A percentile compares a stretch with the other conserved stretches of the same genome.
Conservation (phyloP, 2,329 filamentous ascomycete species). For the Ascochyta koolunga region DNA sequence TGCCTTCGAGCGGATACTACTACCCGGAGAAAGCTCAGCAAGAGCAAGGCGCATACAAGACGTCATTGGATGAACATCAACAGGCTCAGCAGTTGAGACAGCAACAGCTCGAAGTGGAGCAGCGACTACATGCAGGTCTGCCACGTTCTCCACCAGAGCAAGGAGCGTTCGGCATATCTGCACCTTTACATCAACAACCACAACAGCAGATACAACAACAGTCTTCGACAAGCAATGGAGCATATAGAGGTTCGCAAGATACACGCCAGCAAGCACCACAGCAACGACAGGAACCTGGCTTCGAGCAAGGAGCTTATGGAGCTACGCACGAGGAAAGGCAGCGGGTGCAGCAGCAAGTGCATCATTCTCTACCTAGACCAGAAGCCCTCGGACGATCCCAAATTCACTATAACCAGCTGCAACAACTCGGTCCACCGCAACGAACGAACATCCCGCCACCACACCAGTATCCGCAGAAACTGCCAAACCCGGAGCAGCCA, state of each 20-base stretch:
- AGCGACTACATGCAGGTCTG: background rate
- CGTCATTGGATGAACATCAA: conserved; percentile 22
- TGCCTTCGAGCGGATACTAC: conserved; percentile 33
- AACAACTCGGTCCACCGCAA: conserved; percentile 10
- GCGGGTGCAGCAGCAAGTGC: conserved; percentile 19
- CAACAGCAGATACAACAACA: conserved; percentile 12
- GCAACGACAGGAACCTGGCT: background rate
- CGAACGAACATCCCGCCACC: conserved; percentile 2
- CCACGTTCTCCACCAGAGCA: conserved; percentile 7
- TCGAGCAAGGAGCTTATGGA: conserved; percentile 1
- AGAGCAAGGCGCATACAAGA: conserved; percentile 24
- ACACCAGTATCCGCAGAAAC: conserved; percentile 4
- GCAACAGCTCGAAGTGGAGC: conserved; percentile 11
- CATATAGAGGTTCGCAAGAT: conserved; percentile 1
- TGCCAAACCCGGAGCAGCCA: conserved; percentile 10
- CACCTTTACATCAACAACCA: conserved; percentile 1
- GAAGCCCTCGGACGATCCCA: conserved; percentile 13
- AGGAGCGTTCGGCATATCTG: conserved; percentile 1
- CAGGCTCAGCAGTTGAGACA: conserved; percentile 11
- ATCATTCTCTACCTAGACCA: conserved; percentile 7
- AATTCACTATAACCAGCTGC: conserved; percentile 14
- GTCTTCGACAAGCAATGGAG: background rate
- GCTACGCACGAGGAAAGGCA: conserved; percentile 20
- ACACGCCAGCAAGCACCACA: conserved; percentile 13
- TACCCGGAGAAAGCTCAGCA: conserved; percentile 24